phyloP scores from a whole-genome alignment of 306 rosid species.

The Leucaena leucocephala region DNA sequence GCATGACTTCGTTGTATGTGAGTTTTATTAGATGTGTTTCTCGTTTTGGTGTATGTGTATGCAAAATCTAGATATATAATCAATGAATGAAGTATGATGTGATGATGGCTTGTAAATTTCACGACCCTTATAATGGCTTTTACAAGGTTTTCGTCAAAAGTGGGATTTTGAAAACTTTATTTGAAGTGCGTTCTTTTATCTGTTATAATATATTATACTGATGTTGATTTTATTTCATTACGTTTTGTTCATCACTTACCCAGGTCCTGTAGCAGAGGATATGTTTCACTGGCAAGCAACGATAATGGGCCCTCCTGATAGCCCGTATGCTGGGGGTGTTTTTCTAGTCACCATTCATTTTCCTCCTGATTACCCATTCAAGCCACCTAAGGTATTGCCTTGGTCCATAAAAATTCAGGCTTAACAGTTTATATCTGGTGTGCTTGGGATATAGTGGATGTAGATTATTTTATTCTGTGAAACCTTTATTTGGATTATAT shows the following conservation, averaged over 20 bases:
- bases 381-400: conserved; percentile 72
- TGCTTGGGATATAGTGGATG: conserved; percentile 10
- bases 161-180: conserved; percentile 11
- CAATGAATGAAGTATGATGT: conserved; percentile 13
- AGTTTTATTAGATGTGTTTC: background rate
- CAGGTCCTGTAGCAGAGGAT: conserved; percentile 89
- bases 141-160: conserved; percentile 2
- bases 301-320: conserved; percentile 85
- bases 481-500: background rate
- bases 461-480: conserved; percentile 10
- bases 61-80: background rate
- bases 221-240: background rate
- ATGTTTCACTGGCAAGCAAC: conserved; percentile 96
- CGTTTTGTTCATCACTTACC: conserved; percentile 30
- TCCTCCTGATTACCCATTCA: conserved; percentile 90
- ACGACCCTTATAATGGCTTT: background rate
- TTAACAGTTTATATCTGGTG: conserved; percentile 11
- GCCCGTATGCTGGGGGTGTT: conserved; percentile 86
- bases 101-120: conserved; percentile 18
- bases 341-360: conserved; percentile 83
- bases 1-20: background rate
- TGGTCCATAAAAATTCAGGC: background rate
- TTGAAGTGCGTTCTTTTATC: background rate
- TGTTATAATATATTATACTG: background rate
- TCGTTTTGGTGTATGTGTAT: background rate